These are phyloP conservation scores for Pneumocystis sp. DNA, from an alignment of 1,139 yeast genomes.

Conservation along the genomic window DNA sequence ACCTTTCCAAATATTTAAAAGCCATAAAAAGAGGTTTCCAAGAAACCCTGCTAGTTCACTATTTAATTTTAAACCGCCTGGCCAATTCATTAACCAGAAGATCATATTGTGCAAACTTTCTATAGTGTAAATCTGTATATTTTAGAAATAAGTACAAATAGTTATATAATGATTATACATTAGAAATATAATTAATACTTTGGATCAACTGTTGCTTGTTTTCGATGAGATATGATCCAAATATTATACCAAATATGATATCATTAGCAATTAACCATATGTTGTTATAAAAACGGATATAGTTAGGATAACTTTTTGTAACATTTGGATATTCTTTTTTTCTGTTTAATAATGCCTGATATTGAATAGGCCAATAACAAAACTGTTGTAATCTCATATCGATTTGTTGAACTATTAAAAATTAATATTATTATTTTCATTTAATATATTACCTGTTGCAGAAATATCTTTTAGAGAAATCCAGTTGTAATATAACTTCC, in stretches of 20 bases:
- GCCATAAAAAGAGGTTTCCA: slow-evolving; percentile 80
- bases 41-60: slow-evolving; percentile 71
- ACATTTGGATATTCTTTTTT: slow-evolving; percentile 25
- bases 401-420: slow-evolving; percentile 43
- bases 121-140: slow-evolving; percentile 29
- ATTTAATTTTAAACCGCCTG: slow-evolving; percentile 88
- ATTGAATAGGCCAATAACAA: slow-evolving; percentile 70
- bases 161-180: slow-evolving; percentile 20
- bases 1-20: slow-evolving; percentile 53
- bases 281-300: slow-evolving; percentile 75
- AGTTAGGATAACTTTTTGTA: slow-evolving; percentile 38
- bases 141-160: slow-evolving; percentile 17
- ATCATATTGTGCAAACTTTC: slow-evolving; percentile 35
- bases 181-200: slow-evolving; percentile 13
- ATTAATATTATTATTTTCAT: not conserved
- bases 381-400: slow-evolving; percentile 67
- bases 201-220: slow-evolving; percentile 22
- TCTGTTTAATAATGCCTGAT: slow-evolving; percentile 36
- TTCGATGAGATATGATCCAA: slow-evolving; percentile 38
- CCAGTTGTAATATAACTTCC: slow-evolving; percentile 18
- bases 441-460: slow-evolving; percentile 27
- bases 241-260: slow-evolving; percentile 52
- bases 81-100: slow-evolving; percentile 70
- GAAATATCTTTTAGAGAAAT: slow-evolving; percentile 34
- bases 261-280: slow-evolving; percentile 81